Percentiles rank a stretch among this genome's conserved stretches.
These are phyloP conservation scores for Fusarium guadeloupense DNA, from an alignment of 2,329 filamentous ascomycete species.

Conservation along the genomic window DNA sequence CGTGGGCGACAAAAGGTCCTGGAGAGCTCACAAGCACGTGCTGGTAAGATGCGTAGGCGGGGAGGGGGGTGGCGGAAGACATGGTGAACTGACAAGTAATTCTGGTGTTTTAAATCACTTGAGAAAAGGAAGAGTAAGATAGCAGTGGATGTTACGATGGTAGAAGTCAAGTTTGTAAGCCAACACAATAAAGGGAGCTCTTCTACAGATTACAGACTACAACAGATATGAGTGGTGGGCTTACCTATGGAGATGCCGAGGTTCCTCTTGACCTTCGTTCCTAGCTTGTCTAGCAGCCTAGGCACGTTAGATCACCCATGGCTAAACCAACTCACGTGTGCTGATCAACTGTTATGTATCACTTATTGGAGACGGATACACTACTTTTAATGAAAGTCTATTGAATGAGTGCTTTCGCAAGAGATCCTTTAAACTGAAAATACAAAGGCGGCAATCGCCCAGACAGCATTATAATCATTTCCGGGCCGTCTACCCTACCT, in stretches of 20 bases:
- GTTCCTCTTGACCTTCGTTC: too few relatives aligned
- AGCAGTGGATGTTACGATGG: neutral
- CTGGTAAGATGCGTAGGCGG: constrained; percentile 61
- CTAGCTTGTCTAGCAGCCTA: too few relatives aligned
- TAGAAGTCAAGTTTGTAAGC: neutral
- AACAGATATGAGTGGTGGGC: constrained; percentile 24
- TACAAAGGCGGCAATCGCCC: constrained; percentile 39
- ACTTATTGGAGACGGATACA: neutral
- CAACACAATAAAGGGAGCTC: neutral
- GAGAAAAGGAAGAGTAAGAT: neutral
- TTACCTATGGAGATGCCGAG: constrained; percentile 39
- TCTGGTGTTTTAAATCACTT: neutral
- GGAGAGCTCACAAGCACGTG: constrained; percentile 81
- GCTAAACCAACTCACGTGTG: constrained; percentile 17
- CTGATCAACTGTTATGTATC: neutral
- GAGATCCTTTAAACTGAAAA: constrained; percentile 33
- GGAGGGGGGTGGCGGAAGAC: constrained; percentile 41
- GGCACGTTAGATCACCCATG: too few relatives aligned
- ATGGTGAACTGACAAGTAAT: constrained; percentile 12
- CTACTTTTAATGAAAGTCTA: constrained; percentile 35
- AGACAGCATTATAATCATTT: constrained; percentile 45
- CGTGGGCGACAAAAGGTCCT: constrained; percentile 78
- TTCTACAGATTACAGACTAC: neutral
- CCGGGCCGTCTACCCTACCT: constrained; percentile 37
- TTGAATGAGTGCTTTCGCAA: constrained; percentile 29